Percentiles rank a stretch among this genome's conserved stretches.
Conservation (phyloP, 139 green algal genomes). For the Cymbomonas tetramitiformis region DNA sequence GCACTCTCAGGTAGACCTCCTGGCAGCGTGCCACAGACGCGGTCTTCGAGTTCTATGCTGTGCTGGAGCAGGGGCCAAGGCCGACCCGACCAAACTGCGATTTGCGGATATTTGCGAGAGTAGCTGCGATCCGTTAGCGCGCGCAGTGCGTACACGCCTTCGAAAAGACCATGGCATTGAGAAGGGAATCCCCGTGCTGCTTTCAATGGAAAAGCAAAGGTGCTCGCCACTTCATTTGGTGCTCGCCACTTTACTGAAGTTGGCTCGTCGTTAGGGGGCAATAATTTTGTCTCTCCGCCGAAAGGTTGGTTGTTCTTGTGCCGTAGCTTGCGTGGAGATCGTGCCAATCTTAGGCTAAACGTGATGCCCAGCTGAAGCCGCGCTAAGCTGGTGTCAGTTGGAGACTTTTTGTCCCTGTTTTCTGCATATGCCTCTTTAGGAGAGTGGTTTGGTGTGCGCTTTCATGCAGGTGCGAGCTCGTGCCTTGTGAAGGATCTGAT, state of each 20-base stretch:
- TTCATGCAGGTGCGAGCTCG: too few species aligned
- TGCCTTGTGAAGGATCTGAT: too few species aligned
- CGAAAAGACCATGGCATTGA: conserved; percentile 46
- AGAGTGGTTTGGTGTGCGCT: too few species aligned
- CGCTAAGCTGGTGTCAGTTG: too few species aligned
- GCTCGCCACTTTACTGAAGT: background rate
- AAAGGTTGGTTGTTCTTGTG: background rate
- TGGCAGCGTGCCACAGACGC: conserved; percentile 59
- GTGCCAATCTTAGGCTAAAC: too few species aligned
- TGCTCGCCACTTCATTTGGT: conserved; percentile 2
- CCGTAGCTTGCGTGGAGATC: background rate
- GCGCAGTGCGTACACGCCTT: conserved; percentile 62
- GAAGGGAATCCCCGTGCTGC: conserved; percentile 51
- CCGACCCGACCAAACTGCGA: conserved; percentile 77
- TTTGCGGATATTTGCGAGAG: conserved; percentile 73
- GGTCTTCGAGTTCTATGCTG: conserved; percentile 60
- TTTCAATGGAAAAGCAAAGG: conserved; percentile 58
- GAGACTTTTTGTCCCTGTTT: too few species aligned
- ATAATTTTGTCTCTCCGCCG: background rate
- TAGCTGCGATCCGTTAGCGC: conserved; percentile 58
- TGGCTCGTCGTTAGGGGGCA: background rate
- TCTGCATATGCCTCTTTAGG: too few species aligned
- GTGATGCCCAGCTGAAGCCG: too few species aligned
- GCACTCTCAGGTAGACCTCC: too few species aligned
- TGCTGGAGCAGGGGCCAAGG: conserved; percentile 71